Evolutionary conservation across 2,329 filamentous ascomycete genomes (phyloP).

Genomic region (Teratosphaeria viscida): DNA sequence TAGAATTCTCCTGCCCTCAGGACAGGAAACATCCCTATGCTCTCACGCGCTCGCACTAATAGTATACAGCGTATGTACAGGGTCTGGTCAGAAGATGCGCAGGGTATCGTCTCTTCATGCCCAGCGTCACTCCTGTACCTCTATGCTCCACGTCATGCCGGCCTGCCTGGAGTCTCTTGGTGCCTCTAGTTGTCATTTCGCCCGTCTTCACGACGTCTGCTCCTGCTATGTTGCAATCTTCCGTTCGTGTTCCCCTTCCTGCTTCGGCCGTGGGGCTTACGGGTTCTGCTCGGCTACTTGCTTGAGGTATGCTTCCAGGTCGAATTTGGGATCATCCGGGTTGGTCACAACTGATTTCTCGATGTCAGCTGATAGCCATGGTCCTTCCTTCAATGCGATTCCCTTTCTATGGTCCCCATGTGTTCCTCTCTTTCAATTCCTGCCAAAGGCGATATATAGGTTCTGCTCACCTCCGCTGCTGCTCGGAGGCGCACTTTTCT

Average conservation of each 20-base stretch:
- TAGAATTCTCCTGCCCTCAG: neutral
- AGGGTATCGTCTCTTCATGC: neutral
- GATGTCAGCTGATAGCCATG: neutral
- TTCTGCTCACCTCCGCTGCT: slow-evolving; percentile 23
- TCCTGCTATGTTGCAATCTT: neutral
- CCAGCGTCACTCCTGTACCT: neutral
- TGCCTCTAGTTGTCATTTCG: neutral
- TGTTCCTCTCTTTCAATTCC: neutral
- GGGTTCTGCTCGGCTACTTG: slow-evolving; percentile 42
- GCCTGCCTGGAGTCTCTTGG: neutral
- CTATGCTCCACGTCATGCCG: neutral
- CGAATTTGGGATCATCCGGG: slow-evolving; percentile 79
- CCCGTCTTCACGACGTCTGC: neutral
- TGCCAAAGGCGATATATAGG: neutral
- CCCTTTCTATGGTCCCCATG: slow-evolving; percentile 2
- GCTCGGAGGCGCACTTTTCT: slow-evolving; percentile 53
- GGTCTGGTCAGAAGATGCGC: neutral
- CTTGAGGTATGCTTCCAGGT: slow-evolving; percentile 75
- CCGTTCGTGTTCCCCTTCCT: neutral
- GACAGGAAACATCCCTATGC: neutral
- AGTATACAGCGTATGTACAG: neutral
- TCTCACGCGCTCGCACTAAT: neutral
- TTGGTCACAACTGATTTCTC: slow-evolving; percentile 54
- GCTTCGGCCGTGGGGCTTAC: neutral
- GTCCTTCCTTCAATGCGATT: neutral